Evolutionary conservation across 495 filamentous ascomycete genomes (phyloP), one percentile per base, ranked within the genome.

Genomic region (Neurospora sp.): DNA sequence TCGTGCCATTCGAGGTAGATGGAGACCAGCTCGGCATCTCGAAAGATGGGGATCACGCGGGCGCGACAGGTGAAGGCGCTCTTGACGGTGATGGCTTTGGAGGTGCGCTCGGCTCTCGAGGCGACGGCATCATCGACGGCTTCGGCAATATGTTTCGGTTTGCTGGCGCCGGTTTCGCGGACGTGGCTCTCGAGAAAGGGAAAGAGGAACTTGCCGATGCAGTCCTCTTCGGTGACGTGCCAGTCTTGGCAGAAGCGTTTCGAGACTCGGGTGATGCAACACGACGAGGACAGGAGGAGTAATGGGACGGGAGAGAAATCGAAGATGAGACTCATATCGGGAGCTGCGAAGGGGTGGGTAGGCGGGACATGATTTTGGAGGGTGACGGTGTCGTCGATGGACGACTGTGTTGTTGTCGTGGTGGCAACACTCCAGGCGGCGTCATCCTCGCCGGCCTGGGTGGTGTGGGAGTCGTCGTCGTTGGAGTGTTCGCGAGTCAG

Each of bases 41-140:
- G 73, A 72, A 85, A 89, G 68, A 89, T 82, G 18, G 88, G 88
- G 2, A 86, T 82, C 9, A 88, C 81, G 20, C 86, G 85, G 3
- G 87, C 80, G 4, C 75, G 75, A 75, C 81, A 86, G 5, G 82
- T 77, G 2, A 78, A 61, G 41, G 70, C 70, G 18, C 72, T 35
- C 0, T 72, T 70, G 37, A 41, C 74, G 7, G 78, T 77, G 38
- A 76, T 72, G 38, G 79, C 48, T 18, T 79, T 73, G 59, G 72
- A 78, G 1, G 76, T 79, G 39, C 79, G 78, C 70, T 78, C 76
- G 72, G 78, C 74, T 42, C 78, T 78, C 1, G 83, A 79, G 4
- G 83, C 76, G 22, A 86, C 76, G 53, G 87, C 87, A 10, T 82
- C 81, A 18, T 85, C 81, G 69, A 89, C 76, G 39, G 81, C 79